These are phyloP conservation scores for Paraphaeosphaeria minitans DNA, from an alignment of 2,329 filamentous ascomycete species.

Conservation along the genomic window DNA sequence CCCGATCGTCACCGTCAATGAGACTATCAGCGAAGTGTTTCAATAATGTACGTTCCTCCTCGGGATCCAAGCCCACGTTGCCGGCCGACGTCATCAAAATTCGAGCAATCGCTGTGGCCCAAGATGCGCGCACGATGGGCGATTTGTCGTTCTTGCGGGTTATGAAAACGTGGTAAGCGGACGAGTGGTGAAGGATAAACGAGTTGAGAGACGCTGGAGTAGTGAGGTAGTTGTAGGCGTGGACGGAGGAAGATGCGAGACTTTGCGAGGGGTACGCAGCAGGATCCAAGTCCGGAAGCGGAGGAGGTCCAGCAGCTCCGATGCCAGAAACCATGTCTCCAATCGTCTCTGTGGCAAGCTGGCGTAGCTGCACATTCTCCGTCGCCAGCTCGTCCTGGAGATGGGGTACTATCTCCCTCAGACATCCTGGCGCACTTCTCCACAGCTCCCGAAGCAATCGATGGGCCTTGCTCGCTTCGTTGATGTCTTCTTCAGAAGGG, in stretches of 20 bases:
- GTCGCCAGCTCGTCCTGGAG: slow-evolving; percentile 89
- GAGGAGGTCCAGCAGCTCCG: slow-evolving; percentile 84
- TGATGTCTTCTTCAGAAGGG: slow-evolving; percentile 81
- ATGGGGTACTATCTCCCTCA: slow-evolving; percentile 92
- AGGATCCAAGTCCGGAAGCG: slow-evolving; percentile 74
- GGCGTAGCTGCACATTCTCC: slow-evolving; percentile 83
- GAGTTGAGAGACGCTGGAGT: slow-evolving; percentile 86
- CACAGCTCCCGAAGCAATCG: slow-evolving; percentile 88
- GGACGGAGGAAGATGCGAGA: slow-evolving; percentile 47
- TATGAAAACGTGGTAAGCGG: slow-evolving; percentile 82
- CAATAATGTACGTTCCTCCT: slow-evolving; percentile 79
- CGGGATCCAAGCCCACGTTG: slow-evolving; percentile 81
- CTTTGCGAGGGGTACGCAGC: slow-evolving; percentile 81
- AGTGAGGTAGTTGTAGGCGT: slow-evolving; percentile 67
- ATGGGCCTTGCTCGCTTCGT: slow-evolving; percentile 89
- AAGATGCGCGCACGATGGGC: slow-evolving; percentile 78
- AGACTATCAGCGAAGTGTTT: slow-evolving; percentile 78
- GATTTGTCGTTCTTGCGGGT: slow-evolving; percentile 87
- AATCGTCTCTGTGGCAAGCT: slow-evolving; percentile 89
- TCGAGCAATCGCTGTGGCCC: slow-evolving; percentile 81
- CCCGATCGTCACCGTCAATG: slow-evolving; percentile 86
- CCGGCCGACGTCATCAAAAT: slow-evolving; percentile 92
- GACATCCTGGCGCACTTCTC: slow-evolving; percentile 84
- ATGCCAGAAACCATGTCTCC: slow-evolving; percentile 95
- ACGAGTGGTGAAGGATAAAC: slow-evolving; percentile 80